Base-by-base conservation (phyloP, 169 alveolate genomes). In the Eimeria maxima region DNA sequence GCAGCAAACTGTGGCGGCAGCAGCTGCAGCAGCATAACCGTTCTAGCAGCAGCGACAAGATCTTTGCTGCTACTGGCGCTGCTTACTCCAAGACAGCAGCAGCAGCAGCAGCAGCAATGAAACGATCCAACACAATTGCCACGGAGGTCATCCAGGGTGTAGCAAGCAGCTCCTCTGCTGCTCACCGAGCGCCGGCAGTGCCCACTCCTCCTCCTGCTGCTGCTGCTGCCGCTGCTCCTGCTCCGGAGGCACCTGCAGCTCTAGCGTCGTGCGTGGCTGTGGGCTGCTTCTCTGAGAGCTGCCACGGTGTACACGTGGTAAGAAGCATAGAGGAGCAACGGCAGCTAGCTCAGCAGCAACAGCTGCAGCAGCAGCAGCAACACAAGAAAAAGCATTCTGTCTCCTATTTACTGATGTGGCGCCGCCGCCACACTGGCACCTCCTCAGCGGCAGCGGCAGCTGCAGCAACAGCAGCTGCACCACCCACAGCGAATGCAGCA, bases 1-100 rank as follows among this genome's bases (percentile, higher is more conserved):
- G 67, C 89, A 78, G 18, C 89, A 78, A 78, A n/a, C 65, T 47
- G 47, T 78, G 60, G 89, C 65, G 65, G 67, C 65, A 7, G 89
- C 89, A 16, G 44, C 89, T 45, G 60, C 60, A 53, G 27, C 89
- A 78, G 89, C 60, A 78, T 0, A 78, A 42, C 89, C 60, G 44
- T 24, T 10, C 44, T 16, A 38, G 63, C 89, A 47, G 89, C 89
- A 78, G 67, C 89, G 24, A 42, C 65, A 78, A 44, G 8, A 20
- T 45, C 10, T 16, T 4, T 4, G 65, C 44, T 47, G 65, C 67
- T 47, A 44, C 89, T 4, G 38, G 22, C 55, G 89, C 67, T 78
- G 89, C 16, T 13, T 11, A 27, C 6, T 27, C 55, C 14, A 22
- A 16, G 22, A 22, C 42, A 44, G 57, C 84, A 73, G 33, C 84